Base-by-base conservation (phyloP, 768 basidiomycete species). In the Termitomyces sp. region DNA sequence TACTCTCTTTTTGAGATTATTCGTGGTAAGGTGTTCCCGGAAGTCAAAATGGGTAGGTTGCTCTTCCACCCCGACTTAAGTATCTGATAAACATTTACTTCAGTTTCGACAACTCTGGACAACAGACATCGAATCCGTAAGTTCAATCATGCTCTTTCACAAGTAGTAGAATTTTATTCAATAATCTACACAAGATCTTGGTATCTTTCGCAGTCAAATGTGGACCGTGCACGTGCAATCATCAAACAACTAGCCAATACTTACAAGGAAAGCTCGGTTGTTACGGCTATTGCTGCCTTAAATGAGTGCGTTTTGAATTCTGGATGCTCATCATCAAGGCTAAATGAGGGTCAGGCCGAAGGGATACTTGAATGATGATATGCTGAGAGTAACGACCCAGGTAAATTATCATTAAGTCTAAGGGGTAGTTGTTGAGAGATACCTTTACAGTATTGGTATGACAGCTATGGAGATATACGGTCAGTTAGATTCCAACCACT, bases 391-490 rank as follows among this genome's bases (percentile, higher is more conserved):
- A 6, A 74, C 78, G 3, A 73, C 58, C 58, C 79, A 79, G 66
- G 78, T 79, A 38, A 43, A 67, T 61, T n/a, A n/a, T 28, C 24
- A 16, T 46, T 13, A 14, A 20, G 16, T 32, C 24, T 3, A 32
- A 52, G 2, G 38, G 20, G 24, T n/a, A 41, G 52, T 52, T 20
- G 13, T 51, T 54, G 35, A 44, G 36, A 68, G 36, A 69, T 56
- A 26, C 74, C 16, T 10, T 52, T 54, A 26, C 46, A 93, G 75
- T 93, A 82, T 63, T 93, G 84, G 82, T 71, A 71, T 16, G 88
- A 90, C 66, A 89, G 87, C 56, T 91, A 84, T 62, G 82, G 81
- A 35, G 88, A 80, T 61, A 86, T 90, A 66, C 80, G 89, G 86
- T 87, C 60, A 56, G 66, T n/a, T 28, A 46, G 33, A 50, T 16